Base-by-base conservation (phyloP, 257 asterid genomes). In the Rubia yunnanensis region DNA sequence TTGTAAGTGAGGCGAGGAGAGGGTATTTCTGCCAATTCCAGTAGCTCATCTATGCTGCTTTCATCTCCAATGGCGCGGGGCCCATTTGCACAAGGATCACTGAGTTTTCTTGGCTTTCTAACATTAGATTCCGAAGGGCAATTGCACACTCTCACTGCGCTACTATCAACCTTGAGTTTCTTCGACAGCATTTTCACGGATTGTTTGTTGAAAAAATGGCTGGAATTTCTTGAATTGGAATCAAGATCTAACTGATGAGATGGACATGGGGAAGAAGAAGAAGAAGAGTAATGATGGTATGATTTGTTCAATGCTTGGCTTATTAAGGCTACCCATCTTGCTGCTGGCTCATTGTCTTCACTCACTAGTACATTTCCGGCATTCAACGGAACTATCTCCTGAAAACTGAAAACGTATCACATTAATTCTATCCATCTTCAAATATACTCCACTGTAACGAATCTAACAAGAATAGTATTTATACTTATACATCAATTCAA, bases 291-390 rank as follows among this genome's bases (percentile, higher is more conserved):
- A 4, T 85, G 89, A 56, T 85, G 81, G 68, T 79, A 77, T n/a
- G 84, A 60, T 76, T 87, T 92, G 85, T 92, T 92, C 27, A 92
- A 84, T 63, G 97, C 86, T 3, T 82, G 84, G 80, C 91, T 89
- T 65, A 86, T 89, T 9, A 92, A 74, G 17, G 95, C 91, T 22
- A 92, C 44, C 99, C 99, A 92, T 82, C 87, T 92, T 62, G 89
- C 74, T 49, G 94, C 99, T 20, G 99, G 99, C 76, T 87, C 97
- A 63, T 82, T 92, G 83, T 89, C 99, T 73, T 92, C 99, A 56
- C 68, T 73, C 67, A 83, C 97, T 48, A 92, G 24, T 4, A 92
- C 90, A 75, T 92, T 92, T 67, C 99, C 99, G 35, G 99, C 95
- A 67, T 71, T 92, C 66, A 92, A 60, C 9, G 99, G 99, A 1